Evolutionary conservation across 164 flowering plant genomes (phyloP).

Genomic region (Nymphaea thermarum): DNA sequence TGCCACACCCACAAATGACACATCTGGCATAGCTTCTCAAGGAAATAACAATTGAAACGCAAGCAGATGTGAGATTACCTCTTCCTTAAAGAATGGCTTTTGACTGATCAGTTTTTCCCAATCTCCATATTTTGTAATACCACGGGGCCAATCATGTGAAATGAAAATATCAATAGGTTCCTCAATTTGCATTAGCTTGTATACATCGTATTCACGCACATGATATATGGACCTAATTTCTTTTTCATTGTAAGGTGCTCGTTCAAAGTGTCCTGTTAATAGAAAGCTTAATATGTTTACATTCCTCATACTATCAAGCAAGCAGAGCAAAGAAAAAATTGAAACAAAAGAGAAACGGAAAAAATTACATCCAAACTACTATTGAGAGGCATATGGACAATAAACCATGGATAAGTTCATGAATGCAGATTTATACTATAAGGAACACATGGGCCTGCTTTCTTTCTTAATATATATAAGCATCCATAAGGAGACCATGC

Average conservation of each 20-base stretch:
- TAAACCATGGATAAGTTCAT: too few relatives aligned
- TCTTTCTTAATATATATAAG: too few relatives aligned
- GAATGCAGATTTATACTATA: too few relatives aligned
- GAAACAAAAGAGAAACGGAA: too few relatives aligned
- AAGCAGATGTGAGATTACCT: slow-evolving; percentile 35
- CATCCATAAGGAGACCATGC: too few relatives aligned
- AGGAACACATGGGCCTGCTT: too few relatives aligned
- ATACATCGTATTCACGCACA: slow-evolving; percentile 90
- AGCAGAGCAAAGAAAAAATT: too few relatives aligned
- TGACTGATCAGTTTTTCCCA: slow-evolving; percentile 48
- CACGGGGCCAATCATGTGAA: slow-evolving; percentile 98
- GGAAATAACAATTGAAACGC: background rate
- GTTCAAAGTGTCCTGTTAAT: slow-evolving; percentile 81
- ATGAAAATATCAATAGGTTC: slow-evolving; percentile 86
- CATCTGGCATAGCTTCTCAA: too few relatives aligned
- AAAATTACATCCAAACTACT: too few relatives aligned
- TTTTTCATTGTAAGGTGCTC: slow-evolving; percentile 75
- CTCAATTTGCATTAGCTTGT: slow-evolving; percentile 79
- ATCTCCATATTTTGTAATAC: slow-evolving; percentile 80
- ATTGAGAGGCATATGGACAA: too few relatives aligned
- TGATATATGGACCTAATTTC: slow-evolving; percentile 81
- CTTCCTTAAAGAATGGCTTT: slow-evolving; percentile 57
- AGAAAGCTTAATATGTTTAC: background rate
- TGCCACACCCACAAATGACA: too few relatives aligned
- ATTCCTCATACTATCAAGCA: too few relatives aligned